Evolutionary conservation across 345 rosid species (phyloP), one percentile per base, ranked within the genome.

Genomic region (Xanthoceras sorbifolium): DNA sequence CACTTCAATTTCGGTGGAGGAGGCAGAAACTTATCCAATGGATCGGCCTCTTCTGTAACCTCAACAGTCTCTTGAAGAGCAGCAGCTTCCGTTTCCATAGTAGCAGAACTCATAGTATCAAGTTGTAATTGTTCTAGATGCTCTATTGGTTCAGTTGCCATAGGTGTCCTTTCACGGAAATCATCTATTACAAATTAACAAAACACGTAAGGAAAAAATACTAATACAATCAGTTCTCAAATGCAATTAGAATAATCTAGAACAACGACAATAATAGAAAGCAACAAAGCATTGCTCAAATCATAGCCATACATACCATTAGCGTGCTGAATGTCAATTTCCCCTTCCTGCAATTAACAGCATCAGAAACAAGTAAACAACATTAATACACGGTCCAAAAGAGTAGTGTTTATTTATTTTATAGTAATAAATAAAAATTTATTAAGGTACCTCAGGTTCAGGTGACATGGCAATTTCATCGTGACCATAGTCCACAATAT

Each of bases 391-490:
- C n/a, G n/a, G n/a, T n/a, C n/a, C n/a, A n/a, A n/a, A n/a, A n/a
- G n/a, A n/a, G n/a, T n/a, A n/a, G n/a, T n/a, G n/a, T n/a, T n/a
- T n/a, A n/a, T n/a, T n/a, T n/a, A n/a, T n/a, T n/a, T n/a, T n/a
- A n/a, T n/a, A 28, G 25, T 22, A 66, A 64, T 5, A 23, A 40
- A 22, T 23, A 4, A 15, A 76, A n/a, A 67, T 52, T 65, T 23
- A 18, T 50, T 22, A 46, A 20, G 4, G 54, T 75, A 86, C 94
- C 87, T 91, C 96, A 5, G 83, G 85, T 70, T 88, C 93, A 40
- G 93, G 93, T 73, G 96, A 91, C 90, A 91, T 78, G 28, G 88
- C 89, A 71, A 84, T 77, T 74, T 91, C 93, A 65, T 89, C 95
- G 22, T 88, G 95, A 11, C 82, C 93, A 48, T 89, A 91, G 67